These are phyloP conservation scores for Penicillium rolfsii DNA, from an alignment of 2,329 filamentous ascomycete species.

Conservation along the genomic window DNA sequence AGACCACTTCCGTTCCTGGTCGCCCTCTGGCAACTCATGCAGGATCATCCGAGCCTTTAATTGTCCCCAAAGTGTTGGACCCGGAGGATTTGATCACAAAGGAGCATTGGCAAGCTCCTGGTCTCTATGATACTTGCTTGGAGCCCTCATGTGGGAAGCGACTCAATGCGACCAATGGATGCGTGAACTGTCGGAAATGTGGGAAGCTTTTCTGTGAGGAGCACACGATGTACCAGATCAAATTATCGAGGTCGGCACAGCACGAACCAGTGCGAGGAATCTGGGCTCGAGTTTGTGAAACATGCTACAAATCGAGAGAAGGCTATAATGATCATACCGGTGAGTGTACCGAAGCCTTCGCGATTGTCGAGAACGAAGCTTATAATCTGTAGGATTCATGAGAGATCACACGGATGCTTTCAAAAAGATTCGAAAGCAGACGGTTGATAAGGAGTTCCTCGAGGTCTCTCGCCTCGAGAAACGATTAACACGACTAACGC, in stretches of 20 bases:
- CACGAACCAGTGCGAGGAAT: conserved; percentile 88
- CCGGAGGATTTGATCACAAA: conserved; percentile 89
- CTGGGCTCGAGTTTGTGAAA: conserved; percentile 96
- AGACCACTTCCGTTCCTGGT: conserved; percentile 44
- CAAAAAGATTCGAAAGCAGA: conserved; percentile 69
- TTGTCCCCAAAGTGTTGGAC: conserved; percentile 57
- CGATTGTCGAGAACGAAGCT: conserved; percentile 1
- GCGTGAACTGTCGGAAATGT: conserved; percentile 90
- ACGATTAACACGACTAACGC: conserved; percentile 84
- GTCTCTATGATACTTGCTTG: conserved; percentile 76
- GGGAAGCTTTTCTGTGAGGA: conserved; percentile 94
- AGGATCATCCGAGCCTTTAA: conserved; percentile 32
- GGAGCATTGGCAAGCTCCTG: conserved; percentile 83
- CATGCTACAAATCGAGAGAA: conserved; percentile 95
- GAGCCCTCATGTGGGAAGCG: conserved; percentile 84
- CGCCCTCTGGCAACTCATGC: conserved; percentile 34
- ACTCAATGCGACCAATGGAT: conserved; percentile 77
- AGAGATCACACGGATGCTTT: conserved; percentile 76
- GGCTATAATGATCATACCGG: conserved; percentile 89
- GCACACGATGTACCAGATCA: conserved; percentile 99
- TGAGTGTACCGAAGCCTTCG: conserved; percentile 20
- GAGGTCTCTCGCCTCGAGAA: conserved; percentile 92
- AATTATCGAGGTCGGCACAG: conserved; percentile 82
- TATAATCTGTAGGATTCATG: conserved; percentile 55
- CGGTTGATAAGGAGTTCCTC: conserved; percentile 80